Conservation (phyloP, 345 rosid genomes). For the Arabidopsis suecica region DNA sequence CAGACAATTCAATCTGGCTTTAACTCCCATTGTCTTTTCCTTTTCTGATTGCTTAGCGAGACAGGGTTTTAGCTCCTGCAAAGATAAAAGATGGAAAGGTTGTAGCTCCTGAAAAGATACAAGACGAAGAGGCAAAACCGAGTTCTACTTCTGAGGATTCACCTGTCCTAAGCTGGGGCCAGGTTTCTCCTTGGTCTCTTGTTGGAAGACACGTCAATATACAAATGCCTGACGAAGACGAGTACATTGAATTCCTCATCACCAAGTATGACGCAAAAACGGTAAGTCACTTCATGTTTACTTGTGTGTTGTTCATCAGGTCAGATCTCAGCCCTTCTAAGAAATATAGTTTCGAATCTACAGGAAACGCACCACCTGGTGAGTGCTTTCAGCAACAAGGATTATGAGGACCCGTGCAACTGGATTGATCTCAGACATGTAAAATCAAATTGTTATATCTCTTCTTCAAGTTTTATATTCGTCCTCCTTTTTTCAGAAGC, state of each 20-base stretch:
- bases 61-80: conserved; percentile 13
- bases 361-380: conserved; percentile 36
- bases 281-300: conserved; percentile 30
- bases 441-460: conserved; percentile 21
- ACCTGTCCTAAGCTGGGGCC: conserved; percentile 31
- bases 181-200: conserved; percentile 38
- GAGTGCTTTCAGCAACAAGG: neutral
- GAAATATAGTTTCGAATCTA: conserved; percentile 6
- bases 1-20: conserved; percentile 6
- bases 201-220: neutral
- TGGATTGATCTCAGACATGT: conserved; percentile 46
- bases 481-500: conserved; percentile 9
- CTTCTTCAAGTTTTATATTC: conserved; percentile 2
- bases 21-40: neutral
- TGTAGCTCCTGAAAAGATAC: conserved; percentile 25
- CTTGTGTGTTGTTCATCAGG: conserved; percentile 29
- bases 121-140: neutral
- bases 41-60: conserved; percentile 32
- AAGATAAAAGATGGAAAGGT: conserved; percentile 9
- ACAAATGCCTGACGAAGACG: neutral
- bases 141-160: conserved; percentile 16
- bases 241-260: neutral
- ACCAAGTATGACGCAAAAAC: conserved; percentile 18
- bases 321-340: conserved; percentile 33
- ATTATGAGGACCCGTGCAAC: conserved; percentile 10